Evolutionary conservation across 306 rosid genomes (phyloP), one percentile per base, ranked within the genome.

Genomic region (Dalbergia cochinchinensis): DNA sequence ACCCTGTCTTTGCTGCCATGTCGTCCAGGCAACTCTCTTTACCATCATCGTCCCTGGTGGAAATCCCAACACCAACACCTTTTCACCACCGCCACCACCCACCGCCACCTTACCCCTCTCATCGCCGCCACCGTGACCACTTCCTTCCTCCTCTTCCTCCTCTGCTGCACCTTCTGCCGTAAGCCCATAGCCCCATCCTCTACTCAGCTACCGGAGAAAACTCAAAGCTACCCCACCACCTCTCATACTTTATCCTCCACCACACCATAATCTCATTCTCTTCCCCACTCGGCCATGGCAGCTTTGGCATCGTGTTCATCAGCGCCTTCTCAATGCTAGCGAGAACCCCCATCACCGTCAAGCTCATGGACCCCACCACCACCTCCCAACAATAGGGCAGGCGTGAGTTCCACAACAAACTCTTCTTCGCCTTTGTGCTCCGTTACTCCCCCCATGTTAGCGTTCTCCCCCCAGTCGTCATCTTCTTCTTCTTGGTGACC

Each of bases 401-500:
- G 73, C 92, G 97, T 1, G 99, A 96, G 81, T 96, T 96, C 55
- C 94, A 96, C 80, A 93, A 93, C 90, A 97, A 96, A 82, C 91
- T 93, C 58, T 87, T 93, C 78, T 91, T 96, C 73, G 94, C 96
- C 7, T 86, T 98, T 2, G 73, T 76, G 78, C 87, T 91, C 44
- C 86, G 74, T 1, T 84, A 69, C 1, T 93, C 96, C 0, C 73
- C 47, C 7, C 83, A 83, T 33, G 85, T 89, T 6, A 7, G 97
- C 94, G 13, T 96, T 96, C 83, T 93, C 89, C 44, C 88, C 98
- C 11, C 0, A 22, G 26, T 22, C 0, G 31, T 20, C 22, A 20
- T 26, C 31, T 26, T 26, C 31, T 26, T 26, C 31, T 26, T 26
- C 31, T 26, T 1, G 31, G 2, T 3, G 31, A 26, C 31, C 2